Conservation (phyloP, 805 yeast genomes). For the Wickerhamomyces hampshirensis region DNA sequence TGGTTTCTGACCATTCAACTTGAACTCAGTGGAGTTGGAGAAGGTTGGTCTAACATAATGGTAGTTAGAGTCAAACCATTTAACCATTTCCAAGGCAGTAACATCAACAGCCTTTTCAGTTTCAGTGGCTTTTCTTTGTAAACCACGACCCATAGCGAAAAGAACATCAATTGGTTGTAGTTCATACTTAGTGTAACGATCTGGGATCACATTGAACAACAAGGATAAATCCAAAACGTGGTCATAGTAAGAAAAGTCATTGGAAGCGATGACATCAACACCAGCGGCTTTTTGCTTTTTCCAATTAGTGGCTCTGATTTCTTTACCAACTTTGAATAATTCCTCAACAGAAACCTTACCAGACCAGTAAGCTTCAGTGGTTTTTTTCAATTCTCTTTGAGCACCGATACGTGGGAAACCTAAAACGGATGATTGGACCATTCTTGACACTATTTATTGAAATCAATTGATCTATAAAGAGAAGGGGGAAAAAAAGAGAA, state of each 20-base stretch:
- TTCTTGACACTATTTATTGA: constrained; percentile 26
- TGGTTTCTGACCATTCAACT: constrained; percentile 94
- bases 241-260: constrained; percentile 97
- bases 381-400: constrained; percentile 98
- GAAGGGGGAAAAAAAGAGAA: not conserved
- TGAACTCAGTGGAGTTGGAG: constrained; percentile 91
- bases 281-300: constrained; percentile 95
- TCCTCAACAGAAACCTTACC: constrained; percentile 89
- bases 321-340: constrained; percentile 88
- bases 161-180: constrained; percentile 86
- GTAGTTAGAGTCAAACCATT: constrained; percentile 99
- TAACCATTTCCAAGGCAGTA: constrained; percentile 98
- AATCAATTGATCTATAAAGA: constrained; percentile 1
- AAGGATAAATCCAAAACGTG: constrained; percentile 91
- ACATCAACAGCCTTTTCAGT: constrained; percentile 89
- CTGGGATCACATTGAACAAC: constrained; percentile 93
- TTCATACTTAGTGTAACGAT: constrained; percentile 89
- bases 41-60: constrained; percentile 99
- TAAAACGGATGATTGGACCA: constrained; percentile 96
- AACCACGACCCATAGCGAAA: constrained; percentile 99
- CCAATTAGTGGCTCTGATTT: constrained; percentile 95
- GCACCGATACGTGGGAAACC: constrained; percentile 99
- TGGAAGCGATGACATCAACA: constrained; percentile 94
- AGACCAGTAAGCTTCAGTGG: constrained; percentile 98
- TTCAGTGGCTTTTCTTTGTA: constrained; percentile 93